Evolutionary conservation across 2,329 filamentous ascomycete species (phyloP), one percentile per base, ranked within the genome.

Genomic region (Aspergillus quadrilineatus): DNA sequence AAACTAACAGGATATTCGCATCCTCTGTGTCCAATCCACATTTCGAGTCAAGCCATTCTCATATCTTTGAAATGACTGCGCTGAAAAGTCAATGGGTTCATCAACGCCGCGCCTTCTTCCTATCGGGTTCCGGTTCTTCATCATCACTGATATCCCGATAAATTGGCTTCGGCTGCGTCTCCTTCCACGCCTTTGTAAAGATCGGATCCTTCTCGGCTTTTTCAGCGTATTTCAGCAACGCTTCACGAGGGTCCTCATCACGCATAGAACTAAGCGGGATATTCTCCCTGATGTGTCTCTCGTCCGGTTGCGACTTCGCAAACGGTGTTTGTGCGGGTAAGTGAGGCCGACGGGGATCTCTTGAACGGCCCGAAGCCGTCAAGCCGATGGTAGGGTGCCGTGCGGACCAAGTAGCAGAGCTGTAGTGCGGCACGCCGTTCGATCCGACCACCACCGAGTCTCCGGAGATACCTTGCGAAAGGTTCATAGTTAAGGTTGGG

Each of bases 231-330:
- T 95, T 97, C 58, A 99, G 77, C 68, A 99, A 77, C 45, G 94
- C 94, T 75, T 96, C 94, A 61, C 94, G 82, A 0, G 94, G 94
- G 77, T 99, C 94, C 73, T 99, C 94, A 73, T 99, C 92, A 47
- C 96, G 82, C 90, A 99, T 96, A 60, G 85, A 87, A 60, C 91
- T 93, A 10, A 97, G 82, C 29, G 92, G 91, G 52, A 97, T 96
- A 63, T 89, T 90, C 69, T 93, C 85, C 65, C 87, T 88, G 59
- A 99, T 90, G 71, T 95, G 90, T 67, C 89, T 88, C 72, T 93
- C 89, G 72, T 97, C 92, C 0, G 93, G 92, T 67, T 94, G 89
- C 58, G 82, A 89, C 74, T 95, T 94, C 65, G 90, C 88, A 70
- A 97, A 97, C 0, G 94, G 94, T 8, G 94, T 97, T 53, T 88